Evolutionary conservation across 345 rosid species (phyloP).

Genomic region (Sonneratia caseolaris): DNA sequence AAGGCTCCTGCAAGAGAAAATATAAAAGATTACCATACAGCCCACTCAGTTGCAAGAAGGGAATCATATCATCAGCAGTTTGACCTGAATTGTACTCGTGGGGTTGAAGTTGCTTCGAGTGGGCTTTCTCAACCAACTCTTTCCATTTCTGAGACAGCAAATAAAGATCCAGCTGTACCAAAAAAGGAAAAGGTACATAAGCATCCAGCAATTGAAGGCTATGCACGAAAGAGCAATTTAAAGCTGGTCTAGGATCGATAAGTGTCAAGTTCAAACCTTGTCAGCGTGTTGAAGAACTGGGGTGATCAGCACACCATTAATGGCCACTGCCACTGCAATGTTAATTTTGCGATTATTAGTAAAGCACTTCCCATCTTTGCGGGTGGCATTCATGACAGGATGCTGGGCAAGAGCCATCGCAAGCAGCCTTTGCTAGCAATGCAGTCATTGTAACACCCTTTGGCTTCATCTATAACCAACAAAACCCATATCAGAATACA

Average conservation of each 20-base stretch:
- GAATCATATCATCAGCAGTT: neutral
- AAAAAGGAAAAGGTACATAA: neutral
- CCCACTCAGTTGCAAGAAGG: neutral
- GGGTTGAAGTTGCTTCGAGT: constrained; percentile 84
- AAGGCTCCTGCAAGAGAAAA: constrained; percentile 59
- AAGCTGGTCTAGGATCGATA: neutral
- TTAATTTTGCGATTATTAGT: constrained; percentile 57
- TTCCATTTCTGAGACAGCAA: constrained; percentile 87
- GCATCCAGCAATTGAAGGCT: neutral
- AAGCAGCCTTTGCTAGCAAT: constrained; percentile 73
- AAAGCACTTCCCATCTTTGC: constrained; percentile 81
- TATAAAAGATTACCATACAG: neutral
- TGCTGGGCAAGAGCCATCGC: constrained; percentile 92
- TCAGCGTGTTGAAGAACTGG: constrained; percentile 95
- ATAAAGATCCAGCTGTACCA: constrained; percentile 68
- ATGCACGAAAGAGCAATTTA: constrained; percentile 1
- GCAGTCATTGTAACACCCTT: constrained; percentile 98
- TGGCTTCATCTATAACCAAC: constrained; percentile 56
- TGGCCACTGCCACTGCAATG: constrained; percentile 91
- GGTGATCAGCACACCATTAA: constrained; percentile 85
- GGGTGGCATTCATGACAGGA: constrained; percentile 80
- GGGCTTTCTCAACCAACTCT: constrained; percentile 85
- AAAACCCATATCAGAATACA: neutral
- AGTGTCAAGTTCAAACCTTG: constrained; percentile 38
- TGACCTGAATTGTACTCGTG: constrained; percentile 87